A percentile compares a stretch with the other conserved stretches of the same genome.
Evolutionary conservation across 2,329 filamentous ascomycete genomes (phyloP).

Genomic region (Grosmannia huntii): DNA sequence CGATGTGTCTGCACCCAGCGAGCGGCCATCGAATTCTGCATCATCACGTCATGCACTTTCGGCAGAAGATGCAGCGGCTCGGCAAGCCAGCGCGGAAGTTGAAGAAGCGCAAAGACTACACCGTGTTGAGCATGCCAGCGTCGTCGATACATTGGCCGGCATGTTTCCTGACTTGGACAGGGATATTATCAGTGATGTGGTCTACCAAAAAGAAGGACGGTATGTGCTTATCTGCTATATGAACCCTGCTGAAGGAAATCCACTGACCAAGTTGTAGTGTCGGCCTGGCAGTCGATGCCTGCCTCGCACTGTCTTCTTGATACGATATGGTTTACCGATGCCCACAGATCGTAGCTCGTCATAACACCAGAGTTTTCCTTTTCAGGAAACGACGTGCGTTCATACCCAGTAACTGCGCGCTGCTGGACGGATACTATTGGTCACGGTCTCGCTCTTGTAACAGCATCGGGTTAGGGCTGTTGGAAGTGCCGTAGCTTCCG

Average conservation of each 20-base stretch:
- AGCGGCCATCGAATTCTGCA: conserved; percentile 18
- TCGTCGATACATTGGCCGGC: conserved; percentile 84
- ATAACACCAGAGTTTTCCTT: too few species aligned
- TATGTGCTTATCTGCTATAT: conserved; percentile 37
- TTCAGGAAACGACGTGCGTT: too few species aligned
- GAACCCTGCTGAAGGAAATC: not conserved
- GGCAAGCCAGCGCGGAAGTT: conserved; percentile 79
- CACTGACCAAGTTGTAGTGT: conserved; percentile 39
- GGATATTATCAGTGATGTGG: conserved; percentile 93
- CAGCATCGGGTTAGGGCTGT: too few species aligned
- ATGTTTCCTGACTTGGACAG: conserved; percentile 96
- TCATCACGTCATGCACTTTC: conserved; percentile 35
- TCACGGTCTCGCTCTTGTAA: too few species aligned
- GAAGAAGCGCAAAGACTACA: conserved; percentile 79
- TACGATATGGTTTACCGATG: not conserved
- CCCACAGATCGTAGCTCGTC: too few species aligned
- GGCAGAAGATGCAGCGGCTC: conserved; percentile 76
- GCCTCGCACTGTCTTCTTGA: conserved; percentile 49
- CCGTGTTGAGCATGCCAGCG: conserved; percentile 71
- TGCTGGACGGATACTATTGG: too few species aligned
- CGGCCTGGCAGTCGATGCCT: conserved; percentile 74
- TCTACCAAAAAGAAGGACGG: conserved; percentile 89
- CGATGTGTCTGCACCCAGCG: not conserved
- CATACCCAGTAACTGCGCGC: too few species aligned
- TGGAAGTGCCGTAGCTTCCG: too few species aligned